Conservation (phyloP, 306 rosid species). For the Fragaria ananassa region DNA sequence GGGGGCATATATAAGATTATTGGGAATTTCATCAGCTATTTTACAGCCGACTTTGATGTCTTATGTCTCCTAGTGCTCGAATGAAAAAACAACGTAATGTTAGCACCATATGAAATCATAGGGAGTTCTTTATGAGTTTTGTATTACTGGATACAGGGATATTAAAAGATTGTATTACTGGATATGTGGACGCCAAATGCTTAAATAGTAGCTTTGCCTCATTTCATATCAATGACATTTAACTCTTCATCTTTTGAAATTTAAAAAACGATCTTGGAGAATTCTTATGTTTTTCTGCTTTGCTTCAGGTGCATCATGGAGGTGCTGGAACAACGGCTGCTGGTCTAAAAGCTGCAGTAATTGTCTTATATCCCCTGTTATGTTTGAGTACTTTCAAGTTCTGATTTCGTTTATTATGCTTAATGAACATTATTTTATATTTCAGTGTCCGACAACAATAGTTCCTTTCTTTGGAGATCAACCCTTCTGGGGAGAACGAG, state of each 20-base stretch:
- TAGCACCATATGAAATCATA: not conserved
- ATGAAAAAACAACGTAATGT: not conserved
- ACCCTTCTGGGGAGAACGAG: conserved; percentile 99
- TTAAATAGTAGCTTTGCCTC: not conserved
- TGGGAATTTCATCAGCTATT: not conserved
- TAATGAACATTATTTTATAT: conserved; percentile 9
- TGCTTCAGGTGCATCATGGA: conserved; percentile 90
- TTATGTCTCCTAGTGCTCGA: not conserved
- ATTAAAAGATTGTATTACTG: not conserved
- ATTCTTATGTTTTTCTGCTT: conserved; percentile 16
- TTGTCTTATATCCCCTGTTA: conserved; percentile 17
- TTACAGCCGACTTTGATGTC: not conserved
- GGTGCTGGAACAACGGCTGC: conserved; percentile 99
- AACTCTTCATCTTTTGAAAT: not conserved
- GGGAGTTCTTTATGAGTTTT: not conserved
- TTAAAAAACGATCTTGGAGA: not conserved
- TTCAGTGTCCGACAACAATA: conserved; percentile 85
- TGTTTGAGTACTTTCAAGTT: conserved; percentile 14
- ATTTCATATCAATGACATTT: not conserved
- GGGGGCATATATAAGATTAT: not conserved
- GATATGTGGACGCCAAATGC: not conserved
- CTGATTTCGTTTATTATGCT: conserved; percentile 6
- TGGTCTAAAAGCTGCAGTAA: conserved; percentile 95
- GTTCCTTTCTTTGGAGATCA: conserved; percentile 98
- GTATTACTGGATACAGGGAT: not conserved